A percentile compares a stretch with the other conserved stretches of the same genome.
Evolutionary conservation across 2,329 filamentous ascomycete genomes (phyloP).

Genomic region (Neonectria faginata): DNA sequence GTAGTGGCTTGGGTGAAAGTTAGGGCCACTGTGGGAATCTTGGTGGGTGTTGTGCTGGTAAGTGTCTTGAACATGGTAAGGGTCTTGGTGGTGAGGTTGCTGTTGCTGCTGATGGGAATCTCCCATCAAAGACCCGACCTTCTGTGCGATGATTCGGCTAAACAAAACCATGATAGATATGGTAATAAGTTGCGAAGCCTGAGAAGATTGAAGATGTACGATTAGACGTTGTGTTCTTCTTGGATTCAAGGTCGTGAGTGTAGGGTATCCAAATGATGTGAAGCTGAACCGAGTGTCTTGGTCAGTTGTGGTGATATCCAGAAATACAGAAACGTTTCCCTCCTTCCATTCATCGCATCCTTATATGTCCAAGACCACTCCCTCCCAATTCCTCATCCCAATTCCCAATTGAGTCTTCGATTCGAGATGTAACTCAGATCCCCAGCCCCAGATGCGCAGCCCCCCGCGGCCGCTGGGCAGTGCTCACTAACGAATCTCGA

Average conservation of each 20-base stretch:
- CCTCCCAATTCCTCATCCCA: conserved; percentile 1
- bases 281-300: conserved; percentile 4
- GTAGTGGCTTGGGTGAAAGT: neutral
- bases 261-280: conserved; percentile 1
- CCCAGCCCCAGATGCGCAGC: conserved; percentile 35
- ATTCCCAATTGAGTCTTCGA: conserved; percentile 28
- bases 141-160: conserved; percentile 15
- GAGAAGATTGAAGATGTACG: neutral
- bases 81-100: neutral
- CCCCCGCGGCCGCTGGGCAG: conserved; percentile 24
- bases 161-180: conserved; percentile 38
- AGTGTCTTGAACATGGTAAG: conserved; percentile 3
- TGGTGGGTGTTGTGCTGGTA: conserved; percentile 1
- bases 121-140: conserved; percentile 14
- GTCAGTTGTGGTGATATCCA: neutral
- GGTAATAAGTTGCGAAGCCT: neutral
- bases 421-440: conserved; percentile 28
- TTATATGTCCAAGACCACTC: conserved; percentile 15
- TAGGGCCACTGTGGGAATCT: neutral
- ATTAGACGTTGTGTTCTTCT: neutral
- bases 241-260: neutral
- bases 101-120: conserved; percentile 16
- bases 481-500: conserved; percentile 33
- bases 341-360: neutral
- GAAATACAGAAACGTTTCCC: neutral